Evolutionary conservation across 768 basidiomycete genomes (phyloP).

Genomic region (Suillus hirtellus): DNA sequence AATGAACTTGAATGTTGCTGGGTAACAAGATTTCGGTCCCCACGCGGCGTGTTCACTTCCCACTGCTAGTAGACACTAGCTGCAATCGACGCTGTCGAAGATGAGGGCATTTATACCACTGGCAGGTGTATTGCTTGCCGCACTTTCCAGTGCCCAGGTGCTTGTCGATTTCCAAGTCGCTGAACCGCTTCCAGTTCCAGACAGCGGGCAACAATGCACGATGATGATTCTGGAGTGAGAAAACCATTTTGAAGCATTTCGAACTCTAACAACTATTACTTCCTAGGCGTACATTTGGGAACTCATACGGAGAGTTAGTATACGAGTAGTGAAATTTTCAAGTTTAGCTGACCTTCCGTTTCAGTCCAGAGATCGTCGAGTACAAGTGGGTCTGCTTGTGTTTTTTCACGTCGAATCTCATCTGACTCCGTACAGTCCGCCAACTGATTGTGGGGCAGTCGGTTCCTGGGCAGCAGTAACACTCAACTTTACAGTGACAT

Average conservation of each 20-base stretch:
- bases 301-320: constrained; percentile 59
- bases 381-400: constrained; percentile 45
- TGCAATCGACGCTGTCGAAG: constrained; percentile 22
- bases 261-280: constrained; percentile 3
- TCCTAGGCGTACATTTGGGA: constrained; percentile 66
- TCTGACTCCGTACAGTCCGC: constrained; percentile 47
- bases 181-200: constrained; percentile 70
- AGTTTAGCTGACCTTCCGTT: constrained; percentile 1
- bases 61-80: background rate
- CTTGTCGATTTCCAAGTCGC: constrained; percentile 71
- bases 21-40: background rate
- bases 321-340: background rate
- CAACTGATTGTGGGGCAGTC: constrained; percentile 64
- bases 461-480: constrained; percentile 78
- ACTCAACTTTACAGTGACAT: constrained; percentile 75
- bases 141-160: constrained; percentile 25
- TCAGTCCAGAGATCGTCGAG: constrained; percentile 63
- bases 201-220: constrained; percentile 60
- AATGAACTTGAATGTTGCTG: background rate
- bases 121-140: constrained; percentile 13
- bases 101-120: constrained; percentile 17
- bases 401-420: background rate
- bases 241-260: constrained; percentile 3
- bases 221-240: constrained; percentile 62
- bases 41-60: background rate